Evolutionary conservation across 2,329 filamentous ascomycete species (phyloP).

Genomic region (Hyphodiscus sp.): DNA sequence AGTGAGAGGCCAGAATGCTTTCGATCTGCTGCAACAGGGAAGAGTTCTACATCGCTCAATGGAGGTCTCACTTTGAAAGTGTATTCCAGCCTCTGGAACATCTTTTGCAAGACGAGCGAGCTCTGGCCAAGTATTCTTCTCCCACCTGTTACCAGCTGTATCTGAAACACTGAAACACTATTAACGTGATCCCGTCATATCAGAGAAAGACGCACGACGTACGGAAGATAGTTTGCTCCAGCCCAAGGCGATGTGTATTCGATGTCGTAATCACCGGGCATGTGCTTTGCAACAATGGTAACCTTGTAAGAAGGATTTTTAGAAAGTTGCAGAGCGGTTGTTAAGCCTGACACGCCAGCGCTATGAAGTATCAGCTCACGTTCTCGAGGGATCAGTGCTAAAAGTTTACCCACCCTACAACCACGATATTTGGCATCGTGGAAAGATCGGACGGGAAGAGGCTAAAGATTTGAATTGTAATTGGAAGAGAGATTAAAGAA

Average conservation of each 20-base stretch:
- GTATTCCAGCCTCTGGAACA: slow-evolving; percentile 71
- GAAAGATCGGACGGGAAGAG: not conserved
- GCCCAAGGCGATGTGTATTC: slow-evolving; percentile 90
- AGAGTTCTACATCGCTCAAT: not conserved
- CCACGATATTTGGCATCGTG: slow-evolving; percentile 32
- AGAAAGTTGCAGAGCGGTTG: slow-evolving; percentile 56
- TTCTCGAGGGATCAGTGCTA: not conserved
- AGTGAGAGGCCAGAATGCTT: not conserved
- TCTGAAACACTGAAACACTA: slow-evolving; percentile 13
- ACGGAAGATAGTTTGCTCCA: slow-evolving; percentile 75
- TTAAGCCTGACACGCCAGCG: slow-evolving; percentile 60
- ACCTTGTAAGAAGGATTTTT: slow-evolving; percentile 49
- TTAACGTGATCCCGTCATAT: slow-evolving; percentile 25
- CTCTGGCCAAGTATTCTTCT: slow-evolving; percentile 58
- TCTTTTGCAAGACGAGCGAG: slow-evolving; percentile 54
- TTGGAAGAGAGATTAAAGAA: not conserved
- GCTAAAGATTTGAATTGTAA: not conserved
- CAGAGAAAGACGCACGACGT: slow-evolving; percentile 28
- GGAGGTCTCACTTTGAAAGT: slow-evolving; percentile 57
- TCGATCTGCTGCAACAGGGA: not conserved
- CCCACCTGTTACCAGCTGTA: slow-evolving; percentile 42
- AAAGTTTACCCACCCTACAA: slow-evolving; percentile 30
- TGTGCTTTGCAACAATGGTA: slow-evolving; percentile 76
- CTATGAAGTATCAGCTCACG: slow-evolving; percentile 31
- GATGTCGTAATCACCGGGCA: slow-evolving; percentile 89